phyloP scores from a whole-genome alignment of 2,329 filamentous ascomycete species.

The Neonectria ditissima region DNA sequence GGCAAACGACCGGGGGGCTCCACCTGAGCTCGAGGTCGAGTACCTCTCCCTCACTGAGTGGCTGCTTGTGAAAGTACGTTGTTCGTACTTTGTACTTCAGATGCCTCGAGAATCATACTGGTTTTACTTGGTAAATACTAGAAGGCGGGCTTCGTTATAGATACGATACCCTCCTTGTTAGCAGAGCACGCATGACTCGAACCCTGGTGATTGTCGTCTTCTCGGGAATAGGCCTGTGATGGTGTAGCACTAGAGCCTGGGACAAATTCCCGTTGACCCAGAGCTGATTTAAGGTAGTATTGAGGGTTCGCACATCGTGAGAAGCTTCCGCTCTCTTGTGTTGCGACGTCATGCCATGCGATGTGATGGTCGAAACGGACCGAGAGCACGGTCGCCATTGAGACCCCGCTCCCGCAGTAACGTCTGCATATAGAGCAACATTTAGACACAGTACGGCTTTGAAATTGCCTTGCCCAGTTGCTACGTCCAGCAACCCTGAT shows the following conservation, averaged over 20 bases:
- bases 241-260: slow-evolving; percentile 1
- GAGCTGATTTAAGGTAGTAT: slow-evolving; percentile 4
- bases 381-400: slow-evolving; percentile 29
- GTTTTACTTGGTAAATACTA: neutral
- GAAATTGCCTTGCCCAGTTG: slow-evolving; percentile 2
- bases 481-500: slow-evolving; percentile 20
- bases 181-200: neutral
- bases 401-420: slow-evolving; percentile 29
- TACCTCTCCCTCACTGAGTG: slow-evolving; percentile 32
- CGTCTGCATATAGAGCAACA: neutral
- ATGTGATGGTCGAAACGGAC: slow-evolving; percentile 36
- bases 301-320: slow-evolving; percentile 8
- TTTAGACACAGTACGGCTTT: neutral
- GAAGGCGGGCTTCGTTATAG: slow-evolving; percentile 1
- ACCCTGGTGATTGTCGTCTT: neutral
- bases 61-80: slow-evolving; percentile 7
- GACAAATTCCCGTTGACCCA: neutral
- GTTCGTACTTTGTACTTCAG: neutral
- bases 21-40: slow-evolving; percentile 30
- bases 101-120: neutral
- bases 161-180: neutral
- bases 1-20: slow-evolving; percentile 28
- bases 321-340: slow-evolving; percentile 9
- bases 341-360: slow-evolving; percentile 30
- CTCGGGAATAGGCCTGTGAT: neutral